Evolutionary conservation across 73 alveolate genomes (phyloP).

Genomic region (Paraurostyla sp.): DNA sequence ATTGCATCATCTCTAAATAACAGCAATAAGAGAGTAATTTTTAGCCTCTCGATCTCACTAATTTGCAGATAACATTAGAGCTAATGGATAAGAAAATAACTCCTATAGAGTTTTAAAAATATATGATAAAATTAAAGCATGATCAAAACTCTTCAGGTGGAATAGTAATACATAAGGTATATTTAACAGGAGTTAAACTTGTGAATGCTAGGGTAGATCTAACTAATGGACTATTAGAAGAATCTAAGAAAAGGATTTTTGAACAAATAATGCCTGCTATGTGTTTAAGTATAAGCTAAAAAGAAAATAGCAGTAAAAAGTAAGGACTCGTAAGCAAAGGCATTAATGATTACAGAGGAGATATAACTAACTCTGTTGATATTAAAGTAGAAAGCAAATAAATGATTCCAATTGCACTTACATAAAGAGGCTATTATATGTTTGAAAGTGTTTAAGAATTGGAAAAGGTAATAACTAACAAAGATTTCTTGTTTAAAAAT

Average conservation of each 20-base stretch:
- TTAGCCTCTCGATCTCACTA: background rate
- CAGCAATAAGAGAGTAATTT: background rate
- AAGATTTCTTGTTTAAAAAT: background rate
- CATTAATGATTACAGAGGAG: background rate
- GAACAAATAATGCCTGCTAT: conserved; percentile 15
- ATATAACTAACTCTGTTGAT: background rate
- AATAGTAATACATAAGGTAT: background rate
- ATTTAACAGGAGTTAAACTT: background rate
- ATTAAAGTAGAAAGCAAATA: background rate
- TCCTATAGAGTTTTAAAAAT: background rate
- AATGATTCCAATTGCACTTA: background rate
- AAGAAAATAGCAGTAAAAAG: background rate
- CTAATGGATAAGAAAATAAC: background rate
- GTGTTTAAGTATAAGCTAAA: background rate
- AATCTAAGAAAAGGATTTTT: background rate
- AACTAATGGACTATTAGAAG: conserved; percentile 14
- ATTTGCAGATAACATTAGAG: background rate
- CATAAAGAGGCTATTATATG: background rate
- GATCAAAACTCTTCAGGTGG: background rate
- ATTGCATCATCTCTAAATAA: background rate
- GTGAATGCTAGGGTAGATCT: conserved; percentile 3
- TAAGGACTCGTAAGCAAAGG: background rate
- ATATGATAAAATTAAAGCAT: background rate
- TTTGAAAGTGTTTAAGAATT: background rate
- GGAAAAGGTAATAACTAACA: background rate